Evolutionary conservation across 1,284 basidiomycete species (phyloP).

Genomic region (Papiliotrema laurentii): DNA sequence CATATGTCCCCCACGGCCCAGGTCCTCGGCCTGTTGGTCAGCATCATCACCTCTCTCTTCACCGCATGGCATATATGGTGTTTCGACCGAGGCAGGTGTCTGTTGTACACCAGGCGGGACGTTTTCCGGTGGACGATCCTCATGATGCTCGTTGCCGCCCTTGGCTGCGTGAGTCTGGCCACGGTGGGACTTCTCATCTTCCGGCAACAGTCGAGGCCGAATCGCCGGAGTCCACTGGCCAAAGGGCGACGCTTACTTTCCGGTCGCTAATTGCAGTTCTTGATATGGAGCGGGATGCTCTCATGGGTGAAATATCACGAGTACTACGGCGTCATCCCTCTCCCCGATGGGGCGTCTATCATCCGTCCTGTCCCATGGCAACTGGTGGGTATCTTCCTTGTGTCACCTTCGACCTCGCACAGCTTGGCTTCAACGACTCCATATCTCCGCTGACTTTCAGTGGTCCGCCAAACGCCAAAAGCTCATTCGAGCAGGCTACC

Average conservation of each 20-base stretch:
- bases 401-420: not conserved
- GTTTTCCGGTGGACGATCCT: conserved; percentile 22
- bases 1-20: conserved; percentile 31
- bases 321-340: conserved; percentile 20
- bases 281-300: conserved; percentile 22
- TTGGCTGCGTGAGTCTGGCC: conserved; percentile 9
- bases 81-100: conserved; percentile 26
- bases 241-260: too few species aligned
- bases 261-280: conserved; percentile 12
- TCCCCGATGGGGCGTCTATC: conserved; percentile 7
- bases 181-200: too few species aligned
- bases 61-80: conserved; percentile 32
- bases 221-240: too few species aligned
- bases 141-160: conserved; percentile 14
- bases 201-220: too few species aligned
- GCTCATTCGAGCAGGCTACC: conserved; percentile 19
- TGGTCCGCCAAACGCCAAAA: conserved; percentile 17
- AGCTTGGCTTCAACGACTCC: too few species aligned
- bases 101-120: conserved; percentile 17
- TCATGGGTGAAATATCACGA: conserved; percentile 24
- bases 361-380: conserved; percentile 22
- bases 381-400: conserved; percentile 18
- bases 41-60: conserved; percentile 16
- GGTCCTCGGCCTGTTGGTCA: conserved; percentile 20
- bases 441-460: conserved; percentile 11